Percentiles rank a stretch among this genome's conserved stretches.
Conservation (phyloP, 2,329 filamentous ascomycete species). For the Colletotrichum eleusines region DNA sequence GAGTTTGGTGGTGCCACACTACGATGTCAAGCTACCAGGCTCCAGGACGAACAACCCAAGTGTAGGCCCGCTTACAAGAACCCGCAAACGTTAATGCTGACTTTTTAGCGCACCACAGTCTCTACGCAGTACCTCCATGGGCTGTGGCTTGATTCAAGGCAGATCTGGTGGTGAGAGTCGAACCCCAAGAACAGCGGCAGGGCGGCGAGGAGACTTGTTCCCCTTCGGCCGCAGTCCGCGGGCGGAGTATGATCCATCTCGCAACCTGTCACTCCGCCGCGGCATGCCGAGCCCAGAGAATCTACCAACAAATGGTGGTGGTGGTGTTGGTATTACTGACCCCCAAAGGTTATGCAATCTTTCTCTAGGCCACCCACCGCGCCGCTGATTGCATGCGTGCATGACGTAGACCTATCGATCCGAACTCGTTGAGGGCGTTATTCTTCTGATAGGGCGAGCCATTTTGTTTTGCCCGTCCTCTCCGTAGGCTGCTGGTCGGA, state of each 20-base stretch:
- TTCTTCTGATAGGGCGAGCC: not conserved
- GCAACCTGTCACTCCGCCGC: constrained; percentile 3
- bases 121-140: constrained; percentile 31
- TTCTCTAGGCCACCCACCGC: not conserved
- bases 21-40: constrained; percentile 9
- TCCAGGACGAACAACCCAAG: constrained; percentile 8
- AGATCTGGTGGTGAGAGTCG: not conserved
- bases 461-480: not conserved
- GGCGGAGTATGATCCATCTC: not conserved
- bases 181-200: not conserved
- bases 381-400: constrained; percentile 2
- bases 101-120: constrained; percentile 14
- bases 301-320: not conserved
- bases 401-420: constrained; percentile 12
- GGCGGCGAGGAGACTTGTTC: constrained; percentile 3
- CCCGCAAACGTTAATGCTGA: constrained; percentile 21
- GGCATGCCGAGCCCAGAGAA: constrained; percentile 14
- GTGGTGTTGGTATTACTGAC: constrained; percentile 2
- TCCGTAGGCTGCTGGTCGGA: not conserved
- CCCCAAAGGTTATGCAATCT: constrained; percentile 18
- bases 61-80: not conserved
- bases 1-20: not conserved
- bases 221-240: not conserved
- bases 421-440: not conserved
- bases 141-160: not conserved